phyloP scores from a whole-genome alignment of 2,329 filamentous ascomycete species.

The Nannizziopsis barbatae region DNA sequence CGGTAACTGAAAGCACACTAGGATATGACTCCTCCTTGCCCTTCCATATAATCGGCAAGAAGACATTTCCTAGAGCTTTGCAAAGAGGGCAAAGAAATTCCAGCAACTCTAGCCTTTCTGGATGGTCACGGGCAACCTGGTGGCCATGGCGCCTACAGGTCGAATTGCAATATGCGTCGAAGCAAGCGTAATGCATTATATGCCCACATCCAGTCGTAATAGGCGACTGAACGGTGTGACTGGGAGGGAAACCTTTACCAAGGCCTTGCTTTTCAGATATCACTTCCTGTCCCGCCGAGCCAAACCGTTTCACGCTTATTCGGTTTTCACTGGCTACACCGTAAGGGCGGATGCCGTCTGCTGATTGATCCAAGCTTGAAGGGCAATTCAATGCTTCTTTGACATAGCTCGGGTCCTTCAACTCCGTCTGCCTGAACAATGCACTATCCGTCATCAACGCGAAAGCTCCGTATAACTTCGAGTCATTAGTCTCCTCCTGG shows the following conservation, averaged over 20 bases:
- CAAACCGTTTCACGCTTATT: constrained; percentile 62
- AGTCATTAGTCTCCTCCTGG: constrained; percentile 89
- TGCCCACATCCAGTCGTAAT: constrained; percentile 89
- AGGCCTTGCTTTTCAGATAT: constrained; percentile 67
- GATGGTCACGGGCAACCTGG: constrained; percentile 89
- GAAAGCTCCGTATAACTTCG: constrained; percentile 83
- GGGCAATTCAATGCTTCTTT: constrained; percentile 72
- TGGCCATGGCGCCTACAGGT: constrained; percentile 74
- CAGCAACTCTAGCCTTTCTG: constrained; percentile 63
- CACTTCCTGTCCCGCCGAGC: constrained; percentile 58
- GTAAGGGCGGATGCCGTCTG: constrained; percentile 74
- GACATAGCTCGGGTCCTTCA: constrained; percentile 70
- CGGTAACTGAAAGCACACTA: constrained; percentile 52
- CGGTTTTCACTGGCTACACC: constrained; percentile 83
- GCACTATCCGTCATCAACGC: constrained; percentile 76
- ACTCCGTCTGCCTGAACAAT: constrained; percentile 75
- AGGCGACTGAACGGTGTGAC: constrained; percentile 57
- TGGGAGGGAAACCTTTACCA: constrained; percentile 74
- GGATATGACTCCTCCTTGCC: constrained; percentile 76
- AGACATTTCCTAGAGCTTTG: constrained; percentile 90
- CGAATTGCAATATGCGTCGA: constrained; percentile 79
- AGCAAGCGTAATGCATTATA: constrained; percentile 96
- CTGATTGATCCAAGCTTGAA: constrained; percentile 69
- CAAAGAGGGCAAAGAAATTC: constrained; percentile 96
- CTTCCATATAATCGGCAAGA: constrained; percentile 92